phyloP scores from a whole-genome alignment of 768 basidiomycete species.

The Suillus decipiens region DNA sequence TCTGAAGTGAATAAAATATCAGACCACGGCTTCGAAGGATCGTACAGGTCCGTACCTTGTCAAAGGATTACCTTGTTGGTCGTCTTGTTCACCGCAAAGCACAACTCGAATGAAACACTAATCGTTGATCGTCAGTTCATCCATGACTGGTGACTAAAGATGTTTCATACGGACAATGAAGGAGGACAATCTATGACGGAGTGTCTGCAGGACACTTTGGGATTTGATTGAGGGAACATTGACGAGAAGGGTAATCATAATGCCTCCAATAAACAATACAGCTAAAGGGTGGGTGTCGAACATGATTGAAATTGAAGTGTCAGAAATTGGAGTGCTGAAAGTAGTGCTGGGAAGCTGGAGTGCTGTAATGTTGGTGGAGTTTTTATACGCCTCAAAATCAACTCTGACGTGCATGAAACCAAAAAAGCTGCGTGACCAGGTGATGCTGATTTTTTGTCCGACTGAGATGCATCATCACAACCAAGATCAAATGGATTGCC shows the following conservation, averaged over 20 bases:
- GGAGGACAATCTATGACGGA: constrained; percentile 10
- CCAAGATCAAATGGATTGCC: constrained; percentile 7
- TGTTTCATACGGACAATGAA: constrained; percentile 13
- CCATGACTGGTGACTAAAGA: neutral
- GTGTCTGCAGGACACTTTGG: constrained; percentile 11
- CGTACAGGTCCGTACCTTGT: constrained; percentile 13
- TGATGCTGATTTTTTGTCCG: neutral
- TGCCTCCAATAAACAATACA: constrained; percentile 17
- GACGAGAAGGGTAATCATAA: constrained; percentile 19
- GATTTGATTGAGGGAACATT: constrained; percentile 16
- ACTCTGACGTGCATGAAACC: neutral
- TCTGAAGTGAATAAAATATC: constrained; percentile 8
- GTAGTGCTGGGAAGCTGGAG: neutral
- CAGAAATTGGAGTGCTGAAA: neutral
- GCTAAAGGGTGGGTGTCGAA: constrained; percentile 16
- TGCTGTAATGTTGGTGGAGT: neutral
- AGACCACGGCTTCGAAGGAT: neutral
- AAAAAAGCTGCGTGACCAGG: too few species aligned
- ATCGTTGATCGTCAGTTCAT: constrained; percentile 2
- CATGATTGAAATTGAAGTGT: constrained; percentile 13
- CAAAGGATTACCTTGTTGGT: constrained; percentile 17
- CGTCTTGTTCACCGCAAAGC: neutral
- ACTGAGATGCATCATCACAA: neutral
- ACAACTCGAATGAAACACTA: constrained; percentile 11
- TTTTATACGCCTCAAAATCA: constrained; percentile 5